A percentile compares a stretch with the other conserved stretches of the same genome.
These are phyloP conservation scores for Ailanthus altissimus DNA, from an alignment of 345 rosid genomes.

Conservation along the genomic window DNA sequence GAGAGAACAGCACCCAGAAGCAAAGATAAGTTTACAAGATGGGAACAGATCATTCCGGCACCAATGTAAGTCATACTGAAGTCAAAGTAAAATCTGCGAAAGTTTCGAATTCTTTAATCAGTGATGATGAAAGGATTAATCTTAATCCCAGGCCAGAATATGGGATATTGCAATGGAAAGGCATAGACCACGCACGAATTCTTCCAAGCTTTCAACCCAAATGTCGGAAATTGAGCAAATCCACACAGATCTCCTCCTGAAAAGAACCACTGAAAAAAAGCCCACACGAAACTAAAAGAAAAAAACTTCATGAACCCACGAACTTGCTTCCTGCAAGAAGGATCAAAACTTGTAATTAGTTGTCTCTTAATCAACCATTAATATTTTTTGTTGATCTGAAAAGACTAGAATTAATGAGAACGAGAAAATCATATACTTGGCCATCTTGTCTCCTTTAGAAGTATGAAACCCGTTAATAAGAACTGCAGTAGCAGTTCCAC, in stretches of 20 bases:
- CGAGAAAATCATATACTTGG: conserved; percentile 54
- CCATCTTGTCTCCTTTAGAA: conserved; percentile 64
- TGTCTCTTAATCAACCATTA: background rate
- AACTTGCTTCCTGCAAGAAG: conserved; percentile 74
- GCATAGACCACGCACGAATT: conserved; percentile 53
- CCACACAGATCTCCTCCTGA: conserved; percentile 72
- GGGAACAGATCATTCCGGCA: conserved; percentile 99
- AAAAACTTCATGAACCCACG: conserved; percentile 65
- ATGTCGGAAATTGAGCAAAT: conserved; percentile 75
- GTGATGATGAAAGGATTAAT: background rate
- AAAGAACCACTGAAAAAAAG: conserved; percentile 85
- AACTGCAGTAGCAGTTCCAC: conserved; percentile 93
- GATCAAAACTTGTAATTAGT: background rate
- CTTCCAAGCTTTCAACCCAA: conserved; percentile 79
- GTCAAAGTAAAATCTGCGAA: conserved; percentile 83
- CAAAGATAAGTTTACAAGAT: conserved; percentile 83
- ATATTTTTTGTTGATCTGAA: background rate
- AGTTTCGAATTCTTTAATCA: conserved; percentile 32
- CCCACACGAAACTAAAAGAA: conserved; percentile 76
- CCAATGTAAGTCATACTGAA: conserved; percentile 88
- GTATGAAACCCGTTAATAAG: conserved; percentile 90
- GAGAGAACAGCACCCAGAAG: conserved; percentile 88
- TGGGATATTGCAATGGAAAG: conserved; percentile 7
- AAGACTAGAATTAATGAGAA: conserved; percentile 15
- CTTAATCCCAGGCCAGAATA: background rate